These are phyloP conservation scores for Cinnamomum micranthum DNA, from an alignment of 164 flowering plant species.

Conservation along the genomic window DNA sequence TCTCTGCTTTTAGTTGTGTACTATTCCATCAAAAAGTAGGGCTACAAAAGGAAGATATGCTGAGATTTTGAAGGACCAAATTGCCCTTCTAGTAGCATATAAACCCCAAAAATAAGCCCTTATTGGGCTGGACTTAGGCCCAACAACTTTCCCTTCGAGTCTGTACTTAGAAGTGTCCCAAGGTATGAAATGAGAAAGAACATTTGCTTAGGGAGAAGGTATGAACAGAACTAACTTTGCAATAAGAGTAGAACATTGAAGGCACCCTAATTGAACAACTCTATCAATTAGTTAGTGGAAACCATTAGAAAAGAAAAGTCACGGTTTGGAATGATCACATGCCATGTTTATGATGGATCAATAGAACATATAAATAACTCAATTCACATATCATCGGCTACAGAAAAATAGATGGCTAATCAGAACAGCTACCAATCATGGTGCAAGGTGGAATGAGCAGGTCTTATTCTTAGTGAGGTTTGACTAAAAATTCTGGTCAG, in stretches of 20 bases:
- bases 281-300: neutral
- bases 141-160: slow-evolving; percentile 16
- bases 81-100: too few relatives aligned
- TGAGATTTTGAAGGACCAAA: too few relatives aligned
- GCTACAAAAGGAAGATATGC: too few relatives aligned
- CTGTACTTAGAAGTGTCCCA: slow-evolving; percentile 18
- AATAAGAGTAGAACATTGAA: slow-evolving; percentile 18
- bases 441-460: neutral
- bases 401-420: slow-evolving; percentile 1
- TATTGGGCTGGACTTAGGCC: too few relatives aligned
- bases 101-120: too few relatives aligned
- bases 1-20: too few relatives aligned
- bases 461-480: slow-evolving; percentile 3
- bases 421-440: slow-evolving; percentile 11
- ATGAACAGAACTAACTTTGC: slow-evolving; percentile 15
- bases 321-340: too few relatives aligned
- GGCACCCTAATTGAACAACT: slow-evolving; percentile 11
- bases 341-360: too few relatives aligned
- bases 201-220: neutral
- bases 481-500: neutral
- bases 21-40: too few relatives aligned
- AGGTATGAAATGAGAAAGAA: slow-evolving; percentile 30
- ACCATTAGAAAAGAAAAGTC: neutral
- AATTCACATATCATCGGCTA: neutral
- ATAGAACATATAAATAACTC: too few relatives aligned